A percentile compares a stretch with the other conserved stretches of the same genome.
Evolutionary conservation across 2,329 filamentous ascomycete species (phyloP).

Genomic region (Apiospora pterosperma): DNA sequence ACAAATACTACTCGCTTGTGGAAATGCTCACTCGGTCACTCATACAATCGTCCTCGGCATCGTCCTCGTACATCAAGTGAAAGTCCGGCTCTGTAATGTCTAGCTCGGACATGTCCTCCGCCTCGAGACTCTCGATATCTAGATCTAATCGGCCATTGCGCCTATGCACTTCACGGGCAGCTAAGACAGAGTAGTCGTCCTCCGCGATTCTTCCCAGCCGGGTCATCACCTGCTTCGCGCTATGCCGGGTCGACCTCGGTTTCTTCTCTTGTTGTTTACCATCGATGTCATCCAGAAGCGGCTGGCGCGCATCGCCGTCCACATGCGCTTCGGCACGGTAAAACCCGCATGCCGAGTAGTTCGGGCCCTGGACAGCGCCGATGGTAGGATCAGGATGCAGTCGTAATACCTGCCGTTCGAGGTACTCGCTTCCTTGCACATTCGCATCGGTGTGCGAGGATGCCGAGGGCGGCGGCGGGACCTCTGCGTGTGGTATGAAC

Average conservation of each 20-base stretch:
- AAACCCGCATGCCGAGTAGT: slow-evolving; percentile 43
- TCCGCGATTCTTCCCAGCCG: background rate
- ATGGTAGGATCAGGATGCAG: slow-evolving; percentile 43
- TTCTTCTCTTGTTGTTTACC: slow-evolving; percentile 40
- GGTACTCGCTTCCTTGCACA: slow-evolving; percentile 24
- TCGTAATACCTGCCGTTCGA: slow-evolving; percentile 38
- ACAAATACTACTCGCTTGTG: background rate
- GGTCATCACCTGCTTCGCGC: background rate
- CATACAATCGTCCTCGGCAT: background rate
- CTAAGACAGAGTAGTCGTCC: background rate
- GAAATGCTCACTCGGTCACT: background rate
- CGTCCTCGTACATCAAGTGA: background rate
- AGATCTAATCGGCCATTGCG: background rate
- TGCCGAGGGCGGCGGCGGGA: slow-evolving; percentile 32
- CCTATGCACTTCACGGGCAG: background rate
- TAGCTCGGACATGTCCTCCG: background rate
- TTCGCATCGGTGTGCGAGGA: background rate
- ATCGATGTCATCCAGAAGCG: slow-evolving; percentile 43
- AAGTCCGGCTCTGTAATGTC: background rate
- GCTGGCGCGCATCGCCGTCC: slow-evolving; percentile 36
- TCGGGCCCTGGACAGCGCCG: slow-evolving; percentile 54
- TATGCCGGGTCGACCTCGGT: too few species aligned
- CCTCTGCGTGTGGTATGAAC: slow-evolving; percentile 49
- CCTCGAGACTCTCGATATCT: background rate
- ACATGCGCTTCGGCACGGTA: slow-evolving; percentile 48